phyloP scores from a whole-genome alignment of 139 green algal species.

The Gonium pectorale region DNA sequence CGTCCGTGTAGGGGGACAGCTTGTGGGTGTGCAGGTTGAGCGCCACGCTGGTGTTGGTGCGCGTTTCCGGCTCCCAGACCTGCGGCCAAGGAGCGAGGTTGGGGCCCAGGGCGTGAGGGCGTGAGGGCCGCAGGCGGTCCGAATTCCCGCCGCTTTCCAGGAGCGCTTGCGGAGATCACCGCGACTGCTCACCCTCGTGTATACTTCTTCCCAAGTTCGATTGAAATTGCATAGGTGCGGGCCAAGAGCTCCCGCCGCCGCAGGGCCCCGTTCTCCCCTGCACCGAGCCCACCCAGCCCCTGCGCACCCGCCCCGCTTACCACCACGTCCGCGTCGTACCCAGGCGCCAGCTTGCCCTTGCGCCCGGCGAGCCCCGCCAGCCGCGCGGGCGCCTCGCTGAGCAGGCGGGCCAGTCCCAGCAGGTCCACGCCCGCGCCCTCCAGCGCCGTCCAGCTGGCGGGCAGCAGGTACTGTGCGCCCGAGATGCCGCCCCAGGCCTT shows the following conservation, averaged over 20 bases:
- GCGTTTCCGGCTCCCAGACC: constrained; percentile 82
- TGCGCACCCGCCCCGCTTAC: constrained; percentile 51
- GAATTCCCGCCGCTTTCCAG: too few relatives aligned
- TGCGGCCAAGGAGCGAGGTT: constrained; percentile 33
- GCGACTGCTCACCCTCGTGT: too few relatives aligned
- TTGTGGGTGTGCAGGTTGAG: constrained; percentile 82
- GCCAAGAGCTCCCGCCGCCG: too few relatives aligned
- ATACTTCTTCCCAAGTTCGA: too few relatives aligned
- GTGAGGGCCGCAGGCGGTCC: too few relatives aligned
- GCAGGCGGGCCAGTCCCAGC: constrained; percentile 46
- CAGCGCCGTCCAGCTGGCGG: constrained; percentile 82
- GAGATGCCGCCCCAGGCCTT: constrained; percentile 94
- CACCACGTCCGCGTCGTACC: constrained; percentile 91
- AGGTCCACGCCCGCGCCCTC: constrained; percentile 42
- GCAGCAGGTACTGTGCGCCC: constrained; percentile 90
- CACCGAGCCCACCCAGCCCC: neutral
- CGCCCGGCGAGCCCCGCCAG: constrained; percentile 66
- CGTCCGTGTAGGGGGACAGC: constrained; percentile 73
- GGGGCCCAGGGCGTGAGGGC: neutral
- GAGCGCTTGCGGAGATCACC: too few relatives aligned
- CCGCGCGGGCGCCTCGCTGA: constrained; percentile 73
- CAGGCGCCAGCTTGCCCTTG: constrained; percentile 81
- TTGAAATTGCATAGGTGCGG: too few relatives aligned
- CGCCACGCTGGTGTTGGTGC: constrained; percentile 68
- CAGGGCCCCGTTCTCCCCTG: too few relatives aligned